phyloP scores from a whole-genome alignment of 2,329 filamentous ascomycete species.

The Colletotrichum chrysophilum region DNA sequence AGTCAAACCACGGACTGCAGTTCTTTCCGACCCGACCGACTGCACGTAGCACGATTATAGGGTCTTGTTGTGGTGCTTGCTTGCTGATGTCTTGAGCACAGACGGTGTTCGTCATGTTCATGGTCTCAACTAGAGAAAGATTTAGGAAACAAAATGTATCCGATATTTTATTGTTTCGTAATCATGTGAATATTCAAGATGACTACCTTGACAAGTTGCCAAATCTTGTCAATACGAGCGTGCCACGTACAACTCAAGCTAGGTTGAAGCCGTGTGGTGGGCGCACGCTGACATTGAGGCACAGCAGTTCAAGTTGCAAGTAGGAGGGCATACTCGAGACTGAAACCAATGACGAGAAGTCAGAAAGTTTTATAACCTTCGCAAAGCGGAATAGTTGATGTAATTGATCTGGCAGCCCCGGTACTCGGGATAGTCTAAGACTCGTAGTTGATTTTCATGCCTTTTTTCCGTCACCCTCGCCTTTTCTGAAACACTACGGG shows the following conservation, averaged over 20 bases:
- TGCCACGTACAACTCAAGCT: not conserved
- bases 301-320: not conserved
- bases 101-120: not conserved
- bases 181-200: not conserved
- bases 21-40: not conserved
- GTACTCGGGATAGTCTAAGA: fast-evolving
- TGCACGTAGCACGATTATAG: fast-evolving
- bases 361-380: fast-evolving
- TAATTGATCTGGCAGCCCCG: not conserved
- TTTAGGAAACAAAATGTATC: not conserved
- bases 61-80: not conserved
- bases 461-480: not conserved
- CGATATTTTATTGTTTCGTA: fast-evolving
- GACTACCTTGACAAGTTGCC: fast-evolving
- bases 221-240: not conserved
- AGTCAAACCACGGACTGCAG: not conserved
- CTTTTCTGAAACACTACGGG: not conserved
- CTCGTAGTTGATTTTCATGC: fast-evolving
- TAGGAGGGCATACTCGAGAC: fast-evolving
- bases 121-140: not conserved
- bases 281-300: not conserved
- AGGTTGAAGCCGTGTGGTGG: not conserved
- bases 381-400: not conserved
- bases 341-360: fast-evolving
- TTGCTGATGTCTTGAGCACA: not conserved